Evolutionary conservation across 1,284 basidiomycete species (phyloP).

Genomic region (Tilletia setariae): DNA sequence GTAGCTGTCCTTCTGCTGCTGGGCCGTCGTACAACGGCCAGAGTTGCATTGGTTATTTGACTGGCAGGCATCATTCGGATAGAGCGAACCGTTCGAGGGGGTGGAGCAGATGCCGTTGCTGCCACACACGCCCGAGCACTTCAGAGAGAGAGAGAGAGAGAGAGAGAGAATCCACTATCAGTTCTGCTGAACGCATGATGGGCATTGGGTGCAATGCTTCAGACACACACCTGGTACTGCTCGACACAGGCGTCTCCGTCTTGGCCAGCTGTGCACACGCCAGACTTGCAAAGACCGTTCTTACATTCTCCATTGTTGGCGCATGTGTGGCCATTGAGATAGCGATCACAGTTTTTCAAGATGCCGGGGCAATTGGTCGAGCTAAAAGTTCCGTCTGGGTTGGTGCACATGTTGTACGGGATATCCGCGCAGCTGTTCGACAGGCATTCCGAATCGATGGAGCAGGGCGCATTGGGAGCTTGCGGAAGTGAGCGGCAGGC

Average conservation of each 20-base stretch:
- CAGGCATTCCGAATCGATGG: background rate
- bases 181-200: background rate
- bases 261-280: background rate
- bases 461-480: slow-evolving; percentile 3
- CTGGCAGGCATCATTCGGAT: background rate
- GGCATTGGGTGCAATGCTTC: background rate
- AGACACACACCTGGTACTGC: background rate
- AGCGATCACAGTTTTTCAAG: background rate
- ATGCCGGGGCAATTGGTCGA: background rate
- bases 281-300: background rate
- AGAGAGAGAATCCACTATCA: background rate
- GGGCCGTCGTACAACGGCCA: background rate
- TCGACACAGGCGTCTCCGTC: background rate
- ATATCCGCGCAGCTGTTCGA: background rate
- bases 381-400: background rate
- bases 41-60: background rate
- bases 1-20: background rate
- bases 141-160: too few species aligned
- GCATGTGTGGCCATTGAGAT: background rate
- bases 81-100: background rate
- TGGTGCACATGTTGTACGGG: background rate
- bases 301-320: slow-evolving; percentile 2
- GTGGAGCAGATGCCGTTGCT: background rate
- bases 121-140: background rate
- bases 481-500: background rate